These are phyloP conservation scores for Saitoella complicata DNA, from an alignment of 805 yeast species.

Conservation along the genomic window DNA sequence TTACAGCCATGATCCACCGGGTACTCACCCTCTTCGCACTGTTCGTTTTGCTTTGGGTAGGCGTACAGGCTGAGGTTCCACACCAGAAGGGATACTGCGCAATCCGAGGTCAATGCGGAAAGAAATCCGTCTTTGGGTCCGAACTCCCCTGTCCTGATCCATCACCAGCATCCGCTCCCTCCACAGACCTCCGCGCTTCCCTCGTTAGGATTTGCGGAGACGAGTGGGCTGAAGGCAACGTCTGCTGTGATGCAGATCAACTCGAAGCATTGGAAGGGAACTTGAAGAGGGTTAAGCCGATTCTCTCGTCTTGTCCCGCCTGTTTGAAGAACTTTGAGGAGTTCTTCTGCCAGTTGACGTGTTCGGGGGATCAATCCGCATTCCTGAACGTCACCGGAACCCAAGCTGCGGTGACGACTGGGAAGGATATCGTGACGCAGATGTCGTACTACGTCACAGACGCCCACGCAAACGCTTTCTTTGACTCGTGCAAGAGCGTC, in stretches of 20 bases:
- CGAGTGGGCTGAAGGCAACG: constrained; percentile 35
- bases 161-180: constrained; percentile 32
- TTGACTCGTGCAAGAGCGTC: constrained; percentile 72
- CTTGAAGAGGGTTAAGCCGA: constrained; percentile 56
- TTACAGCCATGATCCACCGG: no score
- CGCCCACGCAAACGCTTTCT: constrained; percentile 46
- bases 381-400: constrained; percentile 48
- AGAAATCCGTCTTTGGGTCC: constrained; percentile 59
- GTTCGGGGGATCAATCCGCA: constrained; percentile 66
- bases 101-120: constrained; percentile 44
- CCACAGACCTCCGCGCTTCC: constrained; percentile 27
- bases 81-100: background rate
- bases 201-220: constrained; percentile 56
- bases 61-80: no score
- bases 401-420: constrained; percentile 32
- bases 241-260: constrained; percentile 58
- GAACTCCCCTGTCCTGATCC: constrained; percentile 64
- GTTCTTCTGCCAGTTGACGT: constrained; percentile 70
- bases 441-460: constrained; percentile 46
- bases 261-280: constrained; percentile 35
- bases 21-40: no score
- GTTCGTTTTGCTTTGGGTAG: no score
- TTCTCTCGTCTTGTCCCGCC: constrained; percentile 87
- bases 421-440: constrained; percentile 50
- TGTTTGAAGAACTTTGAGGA: constrained; percentile 73